Base-by-base conservation (phyloP, 495 filamentous ascomycete genomes). In the Baudoinia panamericana region DNA sequence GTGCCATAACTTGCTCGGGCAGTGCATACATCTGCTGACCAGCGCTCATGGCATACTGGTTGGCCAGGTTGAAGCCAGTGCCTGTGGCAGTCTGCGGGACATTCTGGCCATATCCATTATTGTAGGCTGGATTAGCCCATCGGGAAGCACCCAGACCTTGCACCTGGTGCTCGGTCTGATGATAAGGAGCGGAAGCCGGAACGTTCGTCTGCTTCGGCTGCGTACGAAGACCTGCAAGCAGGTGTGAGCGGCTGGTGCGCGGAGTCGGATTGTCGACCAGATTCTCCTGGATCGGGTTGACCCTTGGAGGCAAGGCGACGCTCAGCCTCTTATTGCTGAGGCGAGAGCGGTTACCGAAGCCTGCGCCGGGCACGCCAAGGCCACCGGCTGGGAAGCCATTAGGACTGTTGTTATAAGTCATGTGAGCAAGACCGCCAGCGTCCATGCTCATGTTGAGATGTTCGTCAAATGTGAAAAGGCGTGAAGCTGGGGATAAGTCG, bases 351-450 rank as follows among this genome's bases (percentile, higher is more conserved):
- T 85, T 86, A 36, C 83, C 84, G 35, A 84, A 85, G 36, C 83
- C 84, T 47, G 81, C 78, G 47, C 71, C 64, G 13, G 84, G 78
- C 59, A 80, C 75, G 43, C 78, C 80, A 54, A 90, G 65, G 49
- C 68, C 69, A 46, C 54, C 56, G 58, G 75, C 76, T 65, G 73
- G 67, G 51, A 67, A 66, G 58, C 75, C 80, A 40, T 39, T 38
- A 50, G 56, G 55, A 67, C 81, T 80, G 50, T 52, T 55, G 66
- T 82, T 80, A 72, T 88, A 92, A 62, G 84, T 80, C 92, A 97
- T 96, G 71, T 93, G 90, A 86, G 88, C 80, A 71, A 94, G 84
- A 86, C 86, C 85, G 73, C 87, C 90, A 73, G 87, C 76, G 86
- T 93, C 80, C 76, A 93, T 90, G 72, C 80, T 85, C 82, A 78